Evolutionary conservation across 192 early-diverging fungal genomes (phyloP), one percentile per base, ranked within the genome.

Genomic region (Gamsiella multidivaricata): DNA sequence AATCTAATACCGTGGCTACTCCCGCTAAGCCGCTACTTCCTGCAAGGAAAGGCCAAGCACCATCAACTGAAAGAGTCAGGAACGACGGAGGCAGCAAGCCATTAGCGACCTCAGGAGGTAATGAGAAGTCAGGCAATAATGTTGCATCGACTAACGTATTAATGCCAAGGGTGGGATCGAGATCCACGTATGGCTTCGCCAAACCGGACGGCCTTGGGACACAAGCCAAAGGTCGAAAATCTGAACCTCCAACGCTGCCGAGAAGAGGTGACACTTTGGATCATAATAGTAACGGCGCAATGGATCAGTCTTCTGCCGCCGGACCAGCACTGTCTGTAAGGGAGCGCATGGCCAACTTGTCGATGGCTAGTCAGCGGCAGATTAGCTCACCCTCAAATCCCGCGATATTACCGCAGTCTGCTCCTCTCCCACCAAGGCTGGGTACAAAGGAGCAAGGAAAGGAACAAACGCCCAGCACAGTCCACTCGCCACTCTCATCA

Each of bases 281-380:
- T 14, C 45, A 67, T 17, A 25, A 11, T 11, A 58, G 15, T 49
- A 37, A 17, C 3, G 12, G n/a, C 18, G n/a, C 18, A 4, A 22
- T 22, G 11, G 45, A 64, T 17, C 25, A 49, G 31, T 10, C 26
- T 9, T 23, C 39, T 14, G 15, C 53, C 2, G 2, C 23, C 17
- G 58, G 34, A 45, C 18, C 57, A n/a, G 49, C 54, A 37, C 23
- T 68, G 36, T 69, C 74, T 17, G 74, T 69, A 18, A 39, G 54
- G 12, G 74, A 78, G 20, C 66, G 74, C 20, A 69, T 78, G 74
- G 65, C 74, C 7, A 69, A 61, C 26, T 37, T 78, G 15, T 59
- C 66, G 0, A 63, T 53, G 49, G 61, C 65, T 3, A 68, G 8
- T 14, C 69, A 71, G 20, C 26, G 55, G 23, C 18, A 61, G 51